Evolutionary conservation across 257 asterid species (phyloP), one percentile per base, ranked within the genome.

Genomic region (Vinca minor): DNA sequence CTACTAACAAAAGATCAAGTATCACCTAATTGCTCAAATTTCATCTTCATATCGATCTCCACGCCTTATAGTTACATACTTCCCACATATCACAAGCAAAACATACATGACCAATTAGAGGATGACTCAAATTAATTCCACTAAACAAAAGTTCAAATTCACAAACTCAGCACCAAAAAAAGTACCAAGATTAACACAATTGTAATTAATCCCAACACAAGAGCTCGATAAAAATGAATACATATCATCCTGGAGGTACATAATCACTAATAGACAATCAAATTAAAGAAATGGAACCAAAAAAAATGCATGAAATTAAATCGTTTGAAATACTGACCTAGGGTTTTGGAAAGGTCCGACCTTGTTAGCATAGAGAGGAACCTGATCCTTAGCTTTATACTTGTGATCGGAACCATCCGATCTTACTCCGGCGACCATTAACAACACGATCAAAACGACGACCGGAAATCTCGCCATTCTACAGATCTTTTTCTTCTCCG

Each of bases 311-410:
- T 31, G 25, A 35, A 35, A 64, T n/a, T 4, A 15, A 9, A 47
- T 52, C 31, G 64, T 44, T 38, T 21, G 52, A 39, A n/a, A 6
- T 29, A 34, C 21, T 58, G 70, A 86, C 94, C 94, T 86, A 53
- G 94, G 91, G 73, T 90, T 90, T 66, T 90, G 97, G 65, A 90
- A 90, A 56, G 97, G 97, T 2, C 96, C 95, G 65, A 90, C 97
- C 77, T 90, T 87, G 49, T 87, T 87, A 36, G 95, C 95, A 59
- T 90, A 90, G 0, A 85, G 87, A 67, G 96, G 93, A 60, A 90
- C 96, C 47, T 73, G 56, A 62, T 90, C 95, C 29, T 93, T 88
- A 45, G 73, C 72, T 42, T 79, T 87, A 84, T 82, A 90, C 65
- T 67, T 82, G 67, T 90, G 97, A 79, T 87, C 87, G n/a, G 96